A percentile compares a stretch with the other conserved stretches of the same genome.
Evolutionary conservation across 2,329 filamentous ascomycete species (phyloP).

Genomic region (Zalaria obscura): DNA sequence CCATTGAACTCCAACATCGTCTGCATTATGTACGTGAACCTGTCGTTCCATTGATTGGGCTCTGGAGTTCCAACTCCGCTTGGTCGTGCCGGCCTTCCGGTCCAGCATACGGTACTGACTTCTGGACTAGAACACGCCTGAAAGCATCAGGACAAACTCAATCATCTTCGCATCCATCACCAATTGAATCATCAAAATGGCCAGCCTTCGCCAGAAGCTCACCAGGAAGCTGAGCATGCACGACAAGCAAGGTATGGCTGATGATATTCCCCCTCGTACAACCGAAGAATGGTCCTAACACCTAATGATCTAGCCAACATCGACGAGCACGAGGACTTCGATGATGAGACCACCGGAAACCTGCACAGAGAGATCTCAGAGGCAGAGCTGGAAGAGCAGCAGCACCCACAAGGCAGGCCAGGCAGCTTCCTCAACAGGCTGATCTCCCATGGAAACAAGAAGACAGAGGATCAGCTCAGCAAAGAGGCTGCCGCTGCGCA

Average conservation of each 20-base stretch:
- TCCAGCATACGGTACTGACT: no score
- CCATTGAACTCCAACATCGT: no score
- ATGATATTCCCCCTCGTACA: background rate
- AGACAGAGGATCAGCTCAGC: conserved; percentile 21
- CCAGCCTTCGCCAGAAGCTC: conserved; percentile 21
- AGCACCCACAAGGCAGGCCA: conserved; percentile 15
- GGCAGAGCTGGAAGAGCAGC: conserved; percentile 16
- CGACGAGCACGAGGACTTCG: conserved; percentile 18
- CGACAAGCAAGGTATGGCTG: conserved; percentile 19
- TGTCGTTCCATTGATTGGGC: no score
- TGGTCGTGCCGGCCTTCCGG: no score
- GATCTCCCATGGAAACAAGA: conserved; percentile 24
- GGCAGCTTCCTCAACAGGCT: conserved; percentile 22
- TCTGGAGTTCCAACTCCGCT: no score
- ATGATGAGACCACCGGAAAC: conserved; percentile 22
- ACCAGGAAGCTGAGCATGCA: conserved; percentile 21
- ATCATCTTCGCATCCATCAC: no score
- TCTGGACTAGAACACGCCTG: no score
- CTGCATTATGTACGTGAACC: no score
- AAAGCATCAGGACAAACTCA: no score
- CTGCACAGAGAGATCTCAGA: conserved; percentile 20
- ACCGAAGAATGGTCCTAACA: conserved; percentile 1
- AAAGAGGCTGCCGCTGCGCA: conserved; percentile 2
- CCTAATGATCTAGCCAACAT: conserved; percentile 6
- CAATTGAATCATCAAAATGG: conserved; percentile 13